phyloP scores from a whole-genome alignment of 139 green algal species.

The Eudorina sp. region DNA sequence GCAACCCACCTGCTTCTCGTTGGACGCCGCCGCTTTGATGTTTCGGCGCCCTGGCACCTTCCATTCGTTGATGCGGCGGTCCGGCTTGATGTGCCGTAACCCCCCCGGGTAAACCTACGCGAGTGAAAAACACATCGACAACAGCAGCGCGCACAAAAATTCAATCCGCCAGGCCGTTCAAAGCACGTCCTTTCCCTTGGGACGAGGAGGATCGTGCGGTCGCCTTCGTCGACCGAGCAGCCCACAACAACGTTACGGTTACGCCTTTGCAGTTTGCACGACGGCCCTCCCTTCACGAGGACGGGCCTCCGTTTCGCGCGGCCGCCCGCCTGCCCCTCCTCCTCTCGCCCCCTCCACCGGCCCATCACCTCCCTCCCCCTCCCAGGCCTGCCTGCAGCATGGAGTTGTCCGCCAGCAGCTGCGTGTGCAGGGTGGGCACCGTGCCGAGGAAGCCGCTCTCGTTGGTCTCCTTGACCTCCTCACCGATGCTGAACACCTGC shows the following conservation, averaged over 20 bases:
- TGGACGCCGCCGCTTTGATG: constrained; percentile 79
- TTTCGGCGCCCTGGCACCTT: constrained; percentile 84
- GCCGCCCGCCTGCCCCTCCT: too few relatives aligned
- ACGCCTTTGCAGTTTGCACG: too few relatives aligned
- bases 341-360: neutral
- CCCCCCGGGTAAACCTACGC: constrained; percentile 89
- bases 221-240: too few relatives aligned
- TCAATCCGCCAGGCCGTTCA: too few relatives aligned
- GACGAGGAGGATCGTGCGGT: too few relatives aligned
- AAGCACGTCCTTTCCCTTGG: too few relatives aligned
- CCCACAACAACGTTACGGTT: too few relatives aligned
- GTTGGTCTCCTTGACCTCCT: constrained; percentile 98
- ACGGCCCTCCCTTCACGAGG: too few relatives aligned
- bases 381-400: constrained; percentile 85
- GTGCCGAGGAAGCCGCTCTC: constrained; percentile 94
- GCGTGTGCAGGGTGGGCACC: constrained; percentile 81
- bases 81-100: constrained; percentile 93
- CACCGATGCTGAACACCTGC: constrained; percentile 85
- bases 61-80: constrained; percentile 98
- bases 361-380: neutral
- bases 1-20: constrained; percentile 81
- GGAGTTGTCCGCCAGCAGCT: constrained; percentile 93
- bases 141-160: too few relatives aligned
- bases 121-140: too few relatives aligned
- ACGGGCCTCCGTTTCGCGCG: too few relatives aligned